phyloP scores from a whole-genome alignment of 768 basidiomycete species.

The Rubroboletus satanas region DNA sequence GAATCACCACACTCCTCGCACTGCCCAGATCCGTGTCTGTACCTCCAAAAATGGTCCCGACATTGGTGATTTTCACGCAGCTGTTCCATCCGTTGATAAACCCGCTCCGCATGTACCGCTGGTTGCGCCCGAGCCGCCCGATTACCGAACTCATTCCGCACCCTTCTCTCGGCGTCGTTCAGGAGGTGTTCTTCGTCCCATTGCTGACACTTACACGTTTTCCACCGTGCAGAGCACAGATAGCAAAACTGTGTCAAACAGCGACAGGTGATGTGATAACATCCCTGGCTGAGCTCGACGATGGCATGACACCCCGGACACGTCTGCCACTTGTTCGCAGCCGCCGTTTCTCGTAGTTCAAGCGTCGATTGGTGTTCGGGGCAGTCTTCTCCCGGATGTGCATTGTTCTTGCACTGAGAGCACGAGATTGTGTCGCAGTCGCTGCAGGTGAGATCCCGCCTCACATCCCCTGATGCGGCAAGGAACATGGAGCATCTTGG shows the following conservation, averaged over 20 bases:
- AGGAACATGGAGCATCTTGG: conserved; percentile 53
- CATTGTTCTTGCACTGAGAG: conserved; percentile 44
- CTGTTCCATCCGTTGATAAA: conserved; percentile 25
- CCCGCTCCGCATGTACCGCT: conserved; percentile 15
- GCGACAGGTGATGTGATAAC: conserved; percentile 62
- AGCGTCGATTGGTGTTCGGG: conserved; percentile 39
- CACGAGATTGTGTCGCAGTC: conserved; percentile 43
- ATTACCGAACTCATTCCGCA: conserved; percentile 22
- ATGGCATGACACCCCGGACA: conserved; percentile 57
- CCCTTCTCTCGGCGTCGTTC: conserved; percentile 23
- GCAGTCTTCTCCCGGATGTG: conserved; percentile 42
- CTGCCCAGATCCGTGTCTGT: conserved; percentile 38
- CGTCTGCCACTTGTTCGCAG: conserved; percentile 51
- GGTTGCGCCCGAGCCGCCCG: conserved; percentile 14
- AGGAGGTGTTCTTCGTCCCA: conserved; percentile 55
- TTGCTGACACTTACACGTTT: conserved; percentile 54
- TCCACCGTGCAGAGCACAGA: conserved; percentile 59
- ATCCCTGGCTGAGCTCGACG: conserved; percentile 54
- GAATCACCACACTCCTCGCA: conserved; percentile 45
- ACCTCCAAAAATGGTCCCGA: conserved; percentile 41
- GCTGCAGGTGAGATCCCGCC: conserved; percentile 33
- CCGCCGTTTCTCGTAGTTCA: conserved; percentile 44
- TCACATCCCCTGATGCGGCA: conserved; percentile 32
- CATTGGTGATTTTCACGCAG: conserved; percentile 55
- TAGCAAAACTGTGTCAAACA: conserved; percentile 57